phyloP scores from a whole-genome alignment of 371 early-diverging fungal species.

The Mucor irregularis region DNA sequence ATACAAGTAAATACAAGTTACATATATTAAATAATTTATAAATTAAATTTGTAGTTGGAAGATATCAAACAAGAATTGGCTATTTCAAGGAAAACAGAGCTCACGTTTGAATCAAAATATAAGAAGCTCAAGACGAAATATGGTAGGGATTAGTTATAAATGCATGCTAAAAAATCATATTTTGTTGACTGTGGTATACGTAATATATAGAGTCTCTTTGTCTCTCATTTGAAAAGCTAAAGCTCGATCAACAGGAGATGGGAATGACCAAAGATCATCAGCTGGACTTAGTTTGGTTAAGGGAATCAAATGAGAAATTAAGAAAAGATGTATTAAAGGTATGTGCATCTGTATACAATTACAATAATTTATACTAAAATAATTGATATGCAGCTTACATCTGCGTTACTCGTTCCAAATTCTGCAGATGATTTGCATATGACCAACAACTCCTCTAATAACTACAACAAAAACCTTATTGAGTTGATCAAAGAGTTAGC shows the following conservation, averaged over 20 bases:
- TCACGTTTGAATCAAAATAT: slow-evolving; percentile 43
- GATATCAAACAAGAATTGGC: slow-evolving; percentile 49
- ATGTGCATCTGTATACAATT: not conserved
- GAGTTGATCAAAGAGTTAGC: slow-evolving; percentile 48
- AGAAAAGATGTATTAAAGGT: slow-evolving; percentile 45
- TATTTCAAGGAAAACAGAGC: slow-evolving; percentile 36
- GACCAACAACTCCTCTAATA: slow-evolving; percentile 13
- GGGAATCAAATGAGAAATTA: slow-evolving; percentile 43
- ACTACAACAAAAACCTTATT: slow-evolving; percentile 15
- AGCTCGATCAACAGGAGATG: slow-evolving; percentile 30
- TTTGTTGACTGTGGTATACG: not conserved
- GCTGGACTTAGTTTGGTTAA: slow-evolving; percentile 31
- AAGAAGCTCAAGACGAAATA: slow-evolving; percentile 43
- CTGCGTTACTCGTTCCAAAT: slow-evolving; percentile 21
- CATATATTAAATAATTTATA: not conserved
- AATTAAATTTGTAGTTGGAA: slow-evolving; percentile 31
- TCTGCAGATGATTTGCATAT: slow-evolving; percentile 17
- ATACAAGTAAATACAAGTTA: not conserved
- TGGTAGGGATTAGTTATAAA: slow-evolving; percentile 30
- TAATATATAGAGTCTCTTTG: slow-evolving; percentile 29
- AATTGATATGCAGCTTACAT: slow-evolving; percentile 24
- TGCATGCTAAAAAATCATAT: not conserved
- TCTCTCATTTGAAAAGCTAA: slow-evolving; percentile 31
- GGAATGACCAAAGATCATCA: slow-evolving; percentile 18
- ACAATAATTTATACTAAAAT: slow-evolving; percentile 5